Percentiles rank a stretch among this genome's conserved stretches.
These are phyloP conservation scores for Arabis alpina DNA, from an alignment of 345 rosid species.

Conservation along the genomic window DNA sequence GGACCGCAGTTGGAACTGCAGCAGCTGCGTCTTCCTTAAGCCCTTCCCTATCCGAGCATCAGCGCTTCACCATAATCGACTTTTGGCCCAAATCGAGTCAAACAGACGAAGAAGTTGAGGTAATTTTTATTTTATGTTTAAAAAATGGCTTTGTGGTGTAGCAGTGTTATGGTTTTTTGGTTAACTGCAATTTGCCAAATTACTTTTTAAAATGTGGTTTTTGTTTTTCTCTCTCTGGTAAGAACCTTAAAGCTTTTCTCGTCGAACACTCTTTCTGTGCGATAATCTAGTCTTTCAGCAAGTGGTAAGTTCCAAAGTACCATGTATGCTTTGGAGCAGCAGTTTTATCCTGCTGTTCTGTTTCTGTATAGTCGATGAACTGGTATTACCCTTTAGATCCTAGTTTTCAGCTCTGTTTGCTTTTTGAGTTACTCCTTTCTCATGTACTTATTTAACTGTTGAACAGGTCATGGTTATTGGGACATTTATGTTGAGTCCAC, in stretches of 20 bases:
- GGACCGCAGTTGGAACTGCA: slow-evolving; percentile 73
- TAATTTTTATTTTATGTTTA: slow-evolving; percentile 34
- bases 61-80: slow-evolving; percentile 74
- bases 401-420: slow-evolving; percentile 3
- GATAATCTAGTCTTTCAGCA: not conserved
- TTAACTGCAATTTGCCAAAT: slow-evolving; percentile 1
- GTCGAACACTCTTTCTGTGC: not conserved
- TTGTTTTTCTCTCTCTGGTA: slow-evolving; percentile 18
- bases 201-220: not conserved
- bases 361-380: slow-evolving; percentile 23
- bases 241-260: not conserved
- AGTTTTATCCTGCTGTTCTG: slow-evolving; percentile 18
- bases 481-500: slow-evolving; percentile 61
- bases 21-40: slow-evolving; percentile 75
- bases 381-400: slow-evolving; percentile 6
- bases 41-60: slow-evolving; percentile 84
- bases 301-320: not conserved
- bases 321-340: not conserved
- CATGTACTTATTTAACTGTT: slow-evolving; percentile 21
- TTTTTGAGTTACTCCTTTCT: slow-evolving; percentile 18
- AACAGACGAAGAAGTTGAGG: slow-evolving; percentile 71
- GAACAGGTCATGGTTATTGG: slow-evolving; percentile 72
- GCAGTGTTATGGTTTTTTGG: not conserved
- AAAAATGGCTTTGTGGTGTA: not conserved
- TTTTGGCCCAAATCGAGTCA: slow-evolving; percentile 86